Evolutionary conservation across 129 eudicot genomes (phyloP), one percentile per base, ranked within the genome.

Genomic region (Sambucus nigra): DNA sequence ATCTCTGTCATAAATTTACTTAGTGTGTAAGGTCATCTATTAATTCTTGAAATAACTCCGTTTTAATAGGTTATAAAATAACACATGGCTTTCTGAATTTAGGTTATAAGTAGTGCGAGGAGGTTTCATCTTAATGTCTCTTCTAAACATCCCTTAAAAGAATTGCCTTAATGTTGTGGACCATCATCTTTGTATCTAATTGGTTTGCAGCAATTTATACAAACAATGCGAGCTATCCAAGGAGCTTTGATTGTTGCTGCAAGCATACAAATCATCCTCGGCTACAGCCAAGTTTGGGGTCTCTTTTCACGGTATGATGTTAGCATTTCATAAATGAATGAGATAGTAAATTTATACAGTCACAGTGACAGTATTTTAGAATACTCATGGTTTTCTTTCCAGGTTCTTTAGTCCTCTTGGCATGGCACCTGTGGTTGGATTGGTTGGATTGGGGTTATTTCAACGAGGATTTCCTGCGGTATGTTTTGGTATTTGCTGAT

Each of bases 371-470:
- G 15, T 23, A 2, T 24, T 25, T 16, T 4, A 40, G 2, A 58
- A 28, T 14, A 11, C 18, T 15, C 6, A 4, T 2, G 40, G 39
- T 55, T 59, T 60, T 53, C 25, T 47, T 62, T 1, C 9, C 85
- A 91, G 99, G 53, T 91, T 91, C 65, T 92, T 92, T 63, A 92
- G 99, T 61, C 99, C 99, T 54, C 96, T 92, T 67, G 99, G 99
- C 38, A 92, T 92, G 99, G 96, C 85, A 14, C 99, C 99, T 13
- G 99, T 92, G 44, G 99, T 92, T 54, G 99, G 96, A 65, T 80
- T 92, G 64, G 82, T 86, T 35, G 99, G 99, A 65, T 80, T 92
- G 57, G 99, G 99, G 61, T 69, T 92, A 64, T 86, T 86, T 70
- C 82, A 82, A 53, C 74, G 92, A 31, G 99, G 99, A 53, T 92